Conservation (phyloP, 257 asterid genomes). For the Petrea volubilis region DNA sequence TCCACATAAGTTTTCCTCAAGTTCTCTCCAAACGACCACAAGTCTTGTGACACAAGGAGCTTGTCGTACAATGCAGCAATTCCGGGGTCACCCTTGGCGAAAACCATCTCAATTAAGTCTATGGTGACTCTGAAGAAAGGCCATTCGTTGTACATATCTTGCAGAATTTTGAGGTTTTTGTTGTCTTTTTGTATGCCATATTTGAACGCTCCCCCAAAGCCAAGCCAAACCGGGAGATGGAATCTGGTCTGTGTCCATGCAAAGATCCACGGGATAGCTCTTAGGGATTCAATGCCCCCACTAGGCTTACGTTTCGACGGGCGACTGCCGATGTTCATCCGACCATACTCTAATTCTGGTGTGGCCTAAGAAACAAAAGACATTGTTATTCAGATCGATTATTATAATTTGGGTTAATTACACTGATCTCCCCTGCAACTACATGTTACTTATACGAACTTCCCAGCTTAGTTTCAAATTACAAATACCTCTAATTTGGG, state of each 20-base stretch:
- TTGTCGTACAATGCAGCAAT: slow-evolving; percentile 58
- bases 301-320: slow-evolving; percentile 68
- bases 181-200: slow-evolving; percentile 46
- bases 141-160: slow-evolving; percentile 65
- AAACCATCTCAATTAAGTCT: slow-evolving; percentile 65
- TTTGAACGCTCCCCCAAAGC: slow-evolving; percentile 62
- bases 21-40: slow-evolving; percentile 50
- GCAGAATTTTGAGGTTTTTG: slow-evolving; percentile 51
- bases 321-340: slow-evolving; percentile 73
- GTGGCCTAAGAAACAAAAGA: slow-evolving; percentile 41
- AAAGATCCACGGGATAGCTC: slow-evolving; percentile 75
- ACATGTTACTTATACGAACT: no score
- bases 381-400: background rate
- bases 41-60: slow-evolving; percentile 55
- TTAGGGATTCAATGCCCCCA: slow-evolving; percentile 65
- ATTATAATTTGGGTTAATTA: background rate
- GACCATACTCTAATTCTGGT: slow-evolving; percentile 67
- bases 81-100: slow-evolving; percentile 71
- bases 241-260: slow-evolving; percentile 76
- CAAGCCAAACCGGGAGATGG: slow-evolving; percentile 73
- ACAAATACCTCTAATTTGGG: no score
- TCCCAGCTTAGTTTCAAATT: no score
- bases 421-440: background rate
- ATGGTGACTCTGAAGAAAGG: slow-evolving; percentile 72
- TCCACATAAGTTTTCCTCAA: slow-evolving; percentile 58